These are phyloP conservation scores for Veloboletus limbatus DNA, from an alignment of 1,284 basidiomycete genomes.

Conservation along the genomic window DNA sequence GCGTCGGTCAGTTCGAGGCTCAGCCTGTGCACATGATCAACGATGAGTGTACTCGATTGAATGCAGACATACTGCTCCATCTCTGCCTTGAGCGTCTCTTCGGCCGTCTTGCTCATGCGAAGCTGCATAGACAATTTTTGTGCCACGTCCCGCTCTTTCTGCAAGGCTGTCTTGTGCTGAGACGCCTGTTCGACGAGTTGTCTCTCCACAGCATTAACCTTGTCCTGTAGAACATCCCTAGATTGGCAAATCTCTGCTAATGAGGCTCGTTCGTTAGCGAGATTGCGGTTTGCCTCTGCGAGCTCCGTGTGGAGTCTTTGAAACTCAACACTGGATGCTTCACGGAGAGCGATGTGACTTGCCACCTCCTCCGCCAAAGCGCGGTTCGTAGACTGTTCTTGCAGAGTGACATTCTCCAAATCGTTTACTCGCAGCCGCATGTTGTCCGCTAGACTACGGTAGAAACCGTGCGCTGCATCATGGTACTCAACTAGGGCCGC, in stretches of 20 bases:
- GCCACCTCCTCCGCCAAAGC: conserved; percentile 39
- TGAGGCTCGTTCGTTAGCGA: conserved; percentile 23
- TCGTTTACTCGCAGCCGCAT: conserved; percentile 32
- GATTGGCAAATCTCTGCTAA: conserved; percentile 19
- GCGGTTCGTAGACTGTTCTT: conserved; percentile 35
- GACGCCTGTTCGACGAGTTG: conserved; percentile 26
- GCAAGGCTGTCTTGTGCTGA: conserved; percentile 36
- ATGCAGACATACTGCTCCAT: conserved; percentile 53
- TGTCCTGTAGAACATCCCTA: conserved; percentile 33
- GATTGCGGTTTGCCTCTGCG: conserved; percentile 23
- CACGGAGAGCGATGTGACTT: conserved; percentile 37
- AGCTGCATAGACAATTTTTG: conserved; percentile 48
- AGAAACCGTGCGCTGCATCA: conserved; percentile 33
- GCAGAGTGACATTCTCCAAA: conserved; percentile 29
- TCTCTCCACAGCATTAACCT: conserved; percentile 20
- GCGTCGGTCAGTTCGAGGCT: conserved; percentile 54
- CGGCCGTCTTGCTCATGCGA: conserved; percentile 54
- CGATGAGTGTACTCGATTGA: neutral
- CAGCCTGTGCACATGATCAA: conserved; percentile 41
- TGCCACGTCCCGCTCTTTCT: conserved; percentile 50
- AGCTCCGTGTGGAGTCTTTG: conserved; percentile 40
- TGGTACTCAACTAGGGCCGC: conserved; percentile 16
- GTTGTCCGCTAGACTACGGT: conserved; percentile 34
- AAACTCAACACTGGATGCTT: conserved; percentile 40
- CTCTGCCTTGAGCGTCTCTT: conserved; percentile 60